phyloP scores from a whole-genome alignment of 1,284 basidiomycete genomes.

The Ganoderma leucocontextum region DNA sequence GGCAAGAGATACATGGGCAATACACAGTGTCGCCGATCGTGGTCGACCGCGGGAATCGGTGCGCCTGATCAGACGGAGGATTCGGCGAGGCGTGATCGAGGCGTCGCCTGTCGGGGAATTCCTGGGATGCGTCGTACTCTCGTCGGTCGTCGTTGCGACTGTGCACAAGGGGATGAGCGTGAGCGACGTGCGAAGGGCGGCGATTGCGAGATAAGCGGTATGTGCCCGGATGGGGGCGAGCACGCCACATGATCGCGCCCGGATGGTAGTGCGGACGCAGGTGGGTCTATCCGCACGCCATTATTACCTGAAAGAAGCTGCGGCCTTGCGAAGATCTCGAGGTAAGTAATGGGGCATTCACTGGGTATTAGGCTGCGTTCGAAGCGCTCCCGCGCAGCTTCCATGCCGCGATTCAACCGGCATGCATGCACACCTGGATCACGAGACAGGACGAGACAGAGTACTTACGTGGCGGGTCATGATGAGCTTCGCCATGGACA shows the following conservation, averaged over 20 bases:
- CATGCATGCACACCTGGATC: conserved; percentile 19
- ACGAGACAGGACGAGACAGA: conserved; percentile 23
- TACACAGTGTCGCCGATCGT: conserved; percentile 22
- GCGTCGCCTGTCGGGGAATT: conserved; percentile 34
- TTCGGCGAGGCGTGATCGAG: conserved; percentile 40
- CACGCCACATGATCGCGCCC: conserved; percentile 6
- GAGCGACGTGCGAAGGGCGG: conserved; percentile 8
- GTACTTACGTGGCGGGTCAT: conserved; percentile 47
- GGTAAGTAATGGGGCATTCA: not conserved
- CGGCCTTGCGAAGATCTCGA: conserved; percentile 8
- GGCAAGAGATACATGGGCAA: conserved; percentile 30
- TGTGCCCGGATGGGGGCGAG: not conserved
- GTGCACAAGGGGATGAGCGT: conserved; percentile 5
- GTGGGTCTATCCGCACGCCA: conserved; percentile 15
- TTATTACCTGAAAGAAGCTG: conserved; percentile 11
- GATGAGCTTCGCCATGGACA: conserved; percentile 48
- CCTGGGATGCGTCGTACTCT: conserved; percentile 40
- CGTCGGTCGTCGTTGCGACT: conserved; percentile 41
- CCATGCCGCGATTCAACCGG: conserved; percentile 25
- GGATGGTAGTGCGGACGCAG: conserved; percentile 8
- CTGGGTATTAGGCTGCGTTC: conserved; percentile 16
- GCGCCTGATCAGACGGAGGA: conserved; percentile 27
- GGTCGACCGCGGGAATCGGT: not conserved
- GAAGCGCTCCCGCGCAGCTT: conserved; percentile 17
- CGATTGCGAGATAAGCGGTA: conserved; percentile 23